Evolutionary conservation across 805 yeast genomes (phyloP).

Genomic region (Lipomyces lipofer): DNA sequence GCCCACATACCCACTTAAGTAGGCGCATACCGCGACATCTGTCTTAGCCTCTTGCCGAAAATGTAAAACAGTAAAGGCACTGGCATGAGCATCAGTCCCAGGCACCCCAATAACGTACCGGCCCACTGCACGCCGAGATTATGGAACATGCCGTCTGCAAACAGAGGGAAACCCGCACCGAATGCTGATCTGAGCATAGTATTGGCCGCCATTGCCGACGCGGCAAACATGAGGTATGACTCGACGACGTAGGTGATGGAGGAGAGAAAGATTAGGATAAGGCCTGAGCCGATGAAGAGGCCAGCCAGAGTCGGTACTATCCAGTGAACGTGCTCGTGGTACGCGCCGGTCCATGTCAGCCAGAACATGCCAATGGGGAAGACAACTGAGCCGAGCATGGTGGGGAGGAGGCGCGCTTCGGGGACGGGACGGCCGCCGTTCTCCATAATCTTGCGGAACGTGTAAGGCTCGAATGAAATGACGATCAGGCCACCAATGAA

Average conservation of each 20-base stretch:
- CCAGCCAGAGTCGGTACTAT: conserved; percentile 67
- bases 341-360: conserved; percentile 87
- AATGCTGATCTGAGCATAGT: conserved; percentile 66
- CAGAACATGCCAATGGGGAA: conserved; percentile 82
- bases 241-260: conserved; percentile 67
- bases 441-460: conserved; percentile 47
- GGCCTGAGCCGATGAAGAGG: conserved; percentile 59
- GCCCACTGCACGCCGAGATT: conserved; percentile 78
- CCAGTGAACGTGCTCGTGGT: conserved; percentile 69
- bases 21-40: conserved; percentile 26
- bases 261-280: conserved; percentile 63
- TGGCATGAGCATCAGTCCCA: conserved; percentile 58
- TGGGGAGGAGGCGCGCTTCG: conserved; percentile 75
- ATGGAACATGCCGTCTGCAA: conserved; percentile 68
- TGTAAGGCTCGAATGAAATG: conserved; percentile 56
- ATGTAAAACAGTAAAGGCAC: conserved; percentile 67
- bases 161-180: conserved; percentile 72
- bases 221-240: conserved; percentile 64
- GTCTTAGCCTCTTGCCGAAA: conserved; percentile 50
- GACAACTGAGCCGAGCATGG: conserved; percentile 67
- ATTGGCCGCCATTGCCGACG: conserved; percentile 76
- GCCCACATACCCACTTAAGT: too few species aligned
- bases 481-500: conserved; percentile 56
- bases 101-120: conserved; percentile 67
- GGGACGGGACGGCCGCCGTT: conserved; percentile 67